A percentile compares a stretch with the other conserved stretches of the same genome.
Evolutionary conservation across 2,329 filamentous ascomycete species (phyloP).

Genomic region (Fusarium sp.): DNA sequence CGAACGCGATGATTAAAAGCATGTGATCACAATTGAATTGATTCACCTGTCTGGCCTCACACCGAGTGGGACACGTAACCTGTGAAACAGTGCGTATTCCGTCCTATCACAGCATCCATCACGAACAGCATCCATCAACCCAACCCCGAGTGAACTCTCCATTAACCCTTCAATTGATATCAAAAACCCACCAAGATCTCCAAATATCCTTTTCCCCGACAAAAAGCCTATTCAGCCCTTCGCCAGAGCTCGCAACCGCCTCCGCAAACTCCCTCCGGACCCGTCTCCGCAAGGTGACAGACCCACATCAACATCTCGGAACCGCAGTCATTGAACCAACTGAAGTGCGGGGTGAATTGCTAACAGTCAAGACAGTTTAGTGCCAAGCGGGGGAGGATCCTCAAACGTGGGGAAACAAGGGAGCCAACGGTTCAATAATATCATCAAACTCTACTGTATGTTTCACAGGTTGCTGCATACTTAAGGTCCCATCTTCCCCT

Average conservation of each 20-base stretch:
- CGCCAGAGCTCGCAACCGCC: neutral
- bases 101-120: neutral
- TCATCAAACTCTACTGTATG: constrained; percentile 1
- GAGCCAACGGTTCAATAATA: neutral
- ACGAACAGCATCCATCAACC: neutral
- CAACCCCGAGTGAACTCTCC: neutral
- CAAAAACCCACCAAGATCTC: neutral
- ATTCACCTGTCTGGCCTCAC: neutral
- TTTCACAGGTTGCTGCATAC: constrained; percentile 16
- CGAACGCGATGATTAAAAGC: neutral
- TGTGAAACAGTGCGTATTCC: neutral
- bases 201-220: neutral
- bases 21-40: neutral
- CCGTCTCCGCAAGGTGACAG: constrained; percentile 1
- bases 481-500: constrained; percentile 18
- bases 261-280: constrained; percentile 1
- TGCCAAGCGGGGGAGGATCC: constrained; percentile 13
- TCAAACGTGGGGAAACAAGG: constrained; percentile 9
- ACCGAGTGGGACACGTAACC: too few species aligned
- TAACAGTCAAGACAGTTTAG: neutral
- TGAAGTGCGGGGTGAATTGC: constrained; percentile 6
- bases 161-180: neutral
- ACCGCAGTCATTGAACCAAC: constrained; percentile 2
- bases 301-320: constrained; percentile 1
- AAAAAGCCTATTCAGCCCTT: neutral